A percentile compares a stretch with the other conserved stretches of the same genome.
Conservation (phyloP, 1,139 yeast genomes). For the Magnusiomyces fungicola region DNA sequence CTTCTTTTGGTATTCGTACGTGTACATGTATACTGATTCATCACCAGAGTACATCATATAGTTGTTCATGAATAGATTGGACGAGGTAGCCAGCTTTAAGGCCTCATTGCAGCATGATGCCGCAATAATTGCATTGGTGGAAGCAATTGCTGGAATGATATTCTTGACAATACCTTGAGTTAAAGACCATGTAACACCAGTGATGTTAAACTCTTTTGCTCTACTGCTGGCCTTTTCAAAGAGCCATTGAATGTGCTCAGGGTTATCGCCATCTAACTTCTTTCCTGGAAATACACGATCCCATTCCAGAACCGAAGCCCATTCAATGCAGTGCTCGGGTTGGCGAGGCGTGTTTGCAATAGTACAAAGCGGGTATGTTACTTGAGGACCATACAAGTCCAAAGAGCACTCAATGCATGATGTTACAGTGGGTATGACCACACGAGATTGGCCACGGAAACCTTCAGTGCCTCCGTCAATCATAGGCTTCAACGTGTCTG, state of each 20-base stretch:
- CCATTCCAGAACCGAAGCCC: slow-evolving; percentile 81
- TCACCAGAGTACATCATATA: slow-evolving; percentile 86
- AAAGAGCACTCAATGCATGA: slow-evolving; percentile 93
- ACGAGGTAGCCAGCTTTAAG: slow-evolving; percentile 63
- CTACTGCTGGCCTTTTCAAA: slow-evolving; percentile 48
- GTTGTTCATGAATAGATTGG: slow-evolving; percentile 63
- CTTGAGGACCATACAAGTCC: slow-evolving; percentile 62
- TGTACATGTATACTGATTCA: slow-evolving; percentile 66
- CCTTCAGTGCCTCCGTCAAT: slow-evolving; percentile 98
- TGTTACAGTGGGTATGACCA: slow-evolving; percentile 74
- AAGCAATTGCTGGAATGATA: slow-evolving; percentile 90
- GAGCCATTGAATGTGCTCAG: slow-evolving; percentile 63
- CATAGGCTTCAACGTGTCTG: slow-evolving; percentile 61
- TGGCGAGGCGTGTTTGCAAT: slow-evolving; percentile 89
- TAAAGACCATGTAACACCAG: slow-evolving; percentile 61
- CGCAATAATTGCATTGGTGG: slow-evolving; percentile 89
- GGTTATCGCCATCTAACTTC: slow-evolving; percentile 61
- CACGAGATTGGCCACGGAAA: slow-evolving; percentile 84
- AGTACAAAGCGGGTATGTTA: slow-evolving; percentile 85
- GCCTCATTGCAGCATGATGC: slow-evolving; percentile 89
- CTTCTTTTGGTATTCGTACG: slow-evolving; percentile 55
- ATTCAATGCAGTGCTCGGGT: slow-evolving; percentile 92
- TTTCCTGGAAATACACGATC: slow-evolving; percentile 39
- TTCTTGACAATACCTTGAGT: slow-evolving; percentile 87
- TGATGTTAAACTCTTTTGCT: slow-evolving; percentile 57